Conservation (phyloP, 2,329 filamentous ascomycete genomes). For the Xylaria sp. region DNA sequence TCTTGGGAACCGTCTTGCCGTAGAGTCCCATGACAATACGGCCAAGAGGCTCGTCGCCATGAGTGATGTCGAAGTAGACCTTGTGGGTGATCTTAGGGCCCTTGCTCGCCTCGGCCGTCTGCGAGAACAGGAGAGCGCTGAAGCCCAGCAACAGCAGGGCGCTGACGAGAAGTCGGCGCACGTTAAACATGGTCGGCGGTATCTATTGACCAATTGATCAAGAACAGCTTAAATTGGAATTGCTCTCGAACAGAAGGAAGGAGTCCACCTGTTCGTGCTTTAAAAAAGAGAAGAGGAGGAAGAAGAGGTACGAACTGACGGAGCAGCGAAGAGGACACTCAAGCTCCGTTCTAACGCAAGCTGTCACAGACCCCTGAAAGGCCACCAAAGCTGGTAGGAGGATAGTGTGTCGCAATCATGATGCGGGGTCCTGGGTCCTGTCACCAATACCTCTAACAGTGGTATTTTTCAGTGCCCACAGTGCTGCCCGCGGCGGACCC, state of each 20-base stretch:
- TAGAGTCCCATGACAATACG: slow-evolving; percentile 85
- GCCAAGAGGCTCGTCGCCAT: slow-evolving; percentile 79
- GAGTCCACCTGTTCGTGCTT: slow-evolving; percentile 32
- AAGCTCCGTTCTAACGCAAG: slow-evolving; percentile 36
- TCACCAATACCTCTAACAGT: background rate
- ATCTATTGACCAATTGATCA: slow-evolving; percentile 23
- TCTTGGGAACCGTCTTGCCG: slow-evolving; percentile 87
- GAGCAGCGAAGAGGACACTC: slow-evolving; percentile 44
- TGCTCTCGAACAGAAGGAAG: slow-evolving; percentile 28
- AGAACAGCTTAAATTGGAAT: slow-evolving; percentile 1
- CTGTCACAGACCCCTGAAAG: slow-evolving; percentile 39
- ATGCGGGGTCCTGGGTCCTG: slow-evolving; percentile 41
- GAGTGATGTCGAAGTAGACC: slow-evolving; percentile 87
- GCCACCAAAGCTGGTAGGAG: slow-evolving; percentile 17
- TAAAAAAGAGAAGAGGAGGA: slow-evolving; percentile 25
- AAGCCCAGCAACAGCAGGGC: slow-evolving; percentile 60
- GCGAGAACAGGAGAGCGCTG: slow-evolving; percentile 61
- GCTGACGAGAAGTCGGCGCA: slow-evolving; percentile 77
- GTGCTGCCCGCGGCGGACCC: background rate
- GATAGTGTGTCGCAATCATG: slow-evolving; percentile 25
- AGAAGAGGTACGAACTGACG: slow-evolving; percentile 13
- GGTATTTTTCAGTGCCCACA: background rate
- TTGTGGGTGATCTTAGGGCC: slow-evolving; percentile 97
- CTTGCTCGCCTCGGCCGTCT: slow-evolving; percentile 78
- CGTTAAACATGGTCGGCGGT: slow-evolving; percentile 72